A percentile compares a stretch with the other conserved stretches of the same genome.
Evolutionary conservation across 2,329 filamentous ascomycete genomes (phyloP).

Genomic region (Paraphoma chrysanthemicola): DNA sequence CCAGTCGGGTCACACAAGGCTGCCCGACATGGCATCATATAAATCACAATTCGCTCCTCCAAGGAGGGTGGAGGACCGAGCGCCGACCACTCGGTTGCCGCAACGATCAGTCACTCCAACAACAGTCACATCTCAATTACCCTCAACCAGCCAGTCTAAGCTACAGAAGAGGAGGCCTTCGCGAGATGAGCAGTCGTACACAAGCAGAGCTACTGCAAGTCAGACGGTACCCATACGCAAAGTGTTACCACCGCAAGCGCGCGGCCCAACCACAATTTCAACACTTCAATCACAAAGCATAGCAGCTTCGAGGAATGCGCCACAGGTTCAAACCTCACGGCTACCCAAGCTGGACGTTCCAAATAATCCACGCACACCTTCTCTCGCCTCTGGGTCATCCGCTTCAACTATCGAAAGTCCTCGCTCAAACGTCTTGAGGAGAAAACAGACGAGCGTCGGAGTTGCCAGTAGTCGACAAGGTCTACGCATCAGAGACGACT

Average conservation of each 20-base stretch:
- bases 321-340: constrained; percentile 37
- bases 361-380: constrained; percentile 51
- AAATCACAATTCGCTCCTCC: constrained; percentile 47
- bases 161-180: constrained; percentile 44
- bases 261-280: constrained; percentile 29
- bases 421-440: constrained; percentile 51
- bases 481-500: constrained; percentile 37
- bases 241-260: constrained; percentile 30
- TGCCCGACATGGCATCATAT: constrained; percentile 51
- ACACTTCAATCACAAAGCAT: constrained; percentile 22
- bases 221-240: constrained; percentile 27
- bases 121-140: constrained; percentile 33
- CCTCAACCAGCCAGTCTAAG: constrained; percentile 37
- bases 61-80: constrained; percentile 41
- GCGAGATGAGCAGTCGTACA: constrained; percentile 38
- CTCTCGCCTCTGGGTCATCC: constrained; percentile 57
- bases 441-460: constrained; percentile 55
- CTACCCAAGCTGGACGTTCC: constrained; percentile 46
- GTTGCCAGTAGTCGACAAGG: constrained; percentile 35
- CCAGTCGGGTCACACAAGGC: constrained; percentile 44
- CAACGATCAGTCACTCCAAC: constrained; percentile 46
- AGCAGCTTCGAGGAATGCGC: constrained; percentile 27
- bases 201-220: constrained; percentile 20
- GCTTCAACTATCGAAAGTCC: constrained; percentile 56
- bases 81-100: constrained; percentile 44